Evolutionary conservation across 495 filamentous ascomycete genomes (phyloP).

Genomic region (Endocarpon pusillum): DNA sequence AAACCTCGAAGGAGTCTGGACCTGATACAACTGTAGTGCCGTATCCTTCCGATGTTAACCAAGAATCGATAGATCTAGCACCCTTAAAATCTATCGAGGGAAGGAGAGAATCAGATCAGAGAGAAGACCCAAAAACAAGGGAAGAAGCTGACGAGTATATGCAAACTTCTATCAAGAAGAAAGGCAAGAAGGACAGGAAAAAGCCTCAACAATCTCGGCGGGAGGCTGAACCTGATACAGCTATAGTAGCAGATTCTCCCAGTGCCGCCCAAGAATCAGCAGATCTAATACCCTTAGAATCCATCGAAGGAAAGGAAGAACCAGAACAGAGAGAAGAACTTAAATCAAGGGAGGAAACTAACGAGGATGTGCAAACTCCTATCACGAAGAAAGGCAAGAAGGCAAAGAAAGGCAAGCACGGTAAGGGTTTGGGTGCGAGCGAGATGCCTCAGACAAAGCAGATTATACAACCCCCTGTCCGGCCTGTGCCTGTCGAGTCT

Average conservation of each 20-base stretch:
- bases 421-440: not conserved
- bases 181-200: slow-evolving; percentile 16
- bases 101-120: too few species aligned
- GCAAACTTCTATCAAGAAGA: slow-evolving; percentile 13
- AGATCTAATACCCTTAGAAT: slow-evolving; percentile 1
- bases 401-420: not conserved
- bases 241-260: not conserved
- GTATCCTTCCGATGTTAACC: too few species aligned
- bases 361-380: slow-evolving; percentile 5
- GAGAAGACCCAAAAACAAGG: not conserved
- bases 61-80: too few species aligned
- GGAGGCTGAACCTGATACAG: not conserved
- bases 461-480: too few species aligned
- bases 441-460: too few species aligned
- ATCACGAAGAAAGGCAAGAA: slow-evolving; percentile 24
- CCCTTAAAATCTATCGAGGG: too few species aligned
- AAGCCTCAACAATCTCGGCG: not conserved
- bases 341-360: not conserved
- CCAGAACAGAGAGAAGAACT: slow-evolving; percentile 23
- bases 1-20: not conserved
- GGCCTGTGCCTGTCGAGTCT: too few species aligned
- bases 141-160: slow-evolving; percentile 7
- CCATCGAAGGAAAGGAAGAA: slow-evolving; percentile 14
- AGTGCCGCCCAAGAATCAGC: slow-evolving; percentile 6
- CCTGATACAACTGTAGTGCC: not conserved